phyloP scores from a whole-genome alignment of 176 grass and related monocot species.

The Zizania latifolia region DNA sequence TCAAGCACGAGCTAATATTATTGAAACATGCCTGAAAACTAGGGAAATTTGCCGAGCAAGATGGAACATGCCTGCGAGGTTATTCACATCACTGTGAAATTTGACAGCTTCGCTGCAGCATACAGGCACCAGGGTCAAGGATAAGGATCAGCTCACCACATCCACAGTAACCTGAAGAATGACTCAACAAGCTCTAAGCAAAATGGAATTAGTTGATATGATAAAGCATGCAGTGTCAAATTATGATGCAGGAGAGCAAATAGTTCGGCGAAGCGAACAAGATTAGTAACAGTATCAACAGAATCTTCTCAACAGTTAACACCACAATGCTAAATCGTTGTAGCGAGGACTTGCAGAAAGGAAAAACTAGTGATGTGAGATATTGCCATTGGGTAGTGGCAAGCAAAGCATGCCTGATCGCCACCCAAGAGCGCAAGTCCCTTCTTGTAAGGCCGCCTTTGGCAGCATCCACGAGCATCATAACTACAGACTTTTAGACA shows the following conservation, averaged over 20 bases:
- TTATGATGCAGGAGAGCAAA: not conserved
- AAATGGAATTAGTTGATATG: not conserved
- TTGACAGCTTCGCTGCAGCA: no score
- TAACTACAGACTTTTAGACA: constrained; percentile 29
- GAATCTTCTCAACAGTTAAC: constrained; percentile 23
- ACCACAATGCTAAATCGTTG: constrained; percentile 34
- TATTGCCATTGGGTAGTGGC: constrained; percentile 6
- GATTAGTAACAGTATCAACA: constrained; percentile 18
- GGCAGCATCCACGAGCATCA: constrained; percentile 46
- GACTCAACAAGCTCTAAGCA: not conserved
- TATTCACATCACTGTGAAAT: not conserved
- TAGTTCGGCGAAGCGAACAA: no score
- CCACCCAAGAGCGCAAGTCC: constrained; percentile 21
- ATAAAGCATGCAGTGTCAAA: not conserved
- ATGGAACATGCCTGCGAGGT: not conserved
- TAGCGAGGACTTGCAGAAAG: constrained; percentile 19
- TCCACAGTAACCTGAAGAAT: not conserved
- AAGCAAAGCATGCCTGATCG: constrained; percentile 16
- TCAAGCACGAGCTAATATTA: not conserved
- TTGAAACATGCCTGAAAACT: not conserved
- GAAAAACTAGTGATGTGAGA: constrained; percentile 11
- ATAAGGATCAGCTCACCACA: no score
- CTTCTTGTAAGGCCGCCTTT: constrained; percentile 50
- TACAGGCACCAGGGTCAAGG: no score
- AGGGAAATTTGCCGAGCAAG: not conserved